Evolutionary conservation across 805 yeast species (phyloP).

Genomic region (Zygoascus ofunaensis): DNA sequence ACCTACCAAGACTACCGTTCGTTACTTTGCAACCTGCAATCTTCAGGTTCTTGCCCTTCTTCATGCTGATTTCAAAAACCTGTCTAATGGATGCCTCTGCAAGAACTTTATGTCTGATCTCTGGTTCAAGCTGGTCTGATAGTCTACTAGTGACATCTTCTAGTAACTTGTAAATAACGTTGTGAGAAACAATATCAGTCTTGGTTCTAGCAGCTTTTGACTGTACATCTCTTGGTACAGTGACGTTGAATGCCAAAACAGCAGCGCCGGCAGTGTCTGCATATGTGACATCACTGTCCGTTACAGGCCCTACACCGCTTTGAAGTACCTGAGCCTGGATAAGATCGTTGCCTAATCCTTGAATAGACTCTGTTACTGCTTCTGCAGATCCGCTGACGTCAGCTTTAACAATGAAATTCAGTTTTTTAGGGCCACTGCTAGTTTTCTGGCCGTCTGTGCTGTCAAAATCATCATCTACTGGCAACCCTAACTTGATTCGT

Average conservation of each 20-base stretch:
- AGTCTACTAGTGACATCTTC: conserved; percentile 70
- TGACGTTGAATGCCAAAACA: conserved; percentile 69
- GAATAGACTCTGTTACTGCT: conserved; percentile 77
- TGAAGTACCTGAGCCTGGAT: conserved; percentile 61
- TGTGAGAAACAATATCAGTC: conserved; percentile 54
- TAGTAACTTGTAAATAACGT: conserved; percentile 78
- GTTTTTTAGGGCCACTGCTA: conserved; percentile 18
- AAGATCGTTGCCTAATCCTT: conserved; percentile 78
- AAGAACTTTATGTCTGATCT: conserved; percentile 51
- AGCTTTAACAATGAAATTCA: conserved; percentile 62
- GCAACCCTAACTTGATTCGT: conserved; percentile 53
- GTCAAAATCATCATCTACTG: conserved; percentile 37
- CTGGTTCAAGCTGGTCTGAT: conserved; percentile 52
- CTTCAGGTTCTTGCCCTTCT: conserved; percentile 39
- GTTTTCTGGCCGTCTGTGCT: conserved; percentile 25
- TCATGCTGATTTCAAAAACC: conserved; percentile 58
- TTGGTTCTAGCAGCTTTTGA: conserved; percentile 48
- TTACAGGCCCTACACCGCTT: conserved; percentile 70
- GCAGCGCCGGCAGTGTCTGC: conserved; percentile 64
- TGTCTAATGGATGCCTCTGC: conserved; percentile 65
- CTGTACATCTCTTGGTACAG: conserved; percentile 55
- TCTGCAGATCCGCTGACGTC: conserved; percentile 95
- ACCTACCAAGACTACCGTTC: conserved; percentile 56
- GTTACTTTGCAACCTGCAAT: conserved; percentile 85
- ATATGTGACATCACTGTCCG: conserved; percentile 55